Evolutionary conservation across 2,329 filamentous ascomycete species (phyloP), one percentile per base, ranked within the genome.

Genomic region (Botrytis byssoidea): DNA sequence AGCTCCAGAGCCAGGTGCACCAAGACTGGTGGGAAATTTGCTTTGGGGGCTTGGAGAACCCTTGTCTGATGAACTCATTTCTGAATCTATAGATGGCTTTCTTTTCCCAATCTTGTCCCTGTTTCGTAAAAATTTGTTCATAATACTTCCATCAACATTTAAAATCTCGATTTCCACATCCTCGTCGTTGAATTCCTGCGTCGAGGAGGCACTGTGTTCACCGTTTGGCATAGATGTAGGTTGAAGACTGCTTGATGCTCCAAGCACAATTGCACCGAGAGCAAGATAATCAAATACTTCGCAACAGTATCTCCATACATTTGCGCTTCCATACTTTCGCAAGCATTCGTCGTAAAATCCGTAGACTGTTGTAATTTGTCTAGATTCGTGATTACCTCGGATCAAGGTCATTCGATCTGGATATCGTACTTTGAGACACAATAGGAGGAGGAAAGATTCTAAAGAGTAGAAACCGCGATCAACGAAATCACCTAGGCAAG

Each of bases 231-330:
- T 83, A 78, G 71, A 81, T 77, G 75, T 86, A 83, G 74, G 83
- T 83, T 83, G 83, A 77, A 92, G 82, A 77, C 87, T 83, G 86
- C 91, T 85, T 83, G 93, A 86, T 84, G 96, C 94, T 77, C 96
- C 96, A n/a, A 97, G 89, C 10, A 99, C 97, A 80, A 99, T 91
- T 78, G 96, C 96, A 77, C 95, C 97, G 76, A 99, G 89, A 77
- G 96, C 95, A 96, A 99, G 90, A 82, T 98, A 98, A 84, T 99
- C 95, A 81, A 99, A 99, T 6, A 98, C 93, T 80, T 99, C 96
- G 84, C 95, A 98, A 85, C 95, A 99, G 81, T 98, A 95, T 72
- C 93, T 89, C 95, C 95, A 98, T 1, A 98, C 95, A 79, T 98
- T 98, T 55, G 95, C 95, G 81, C 92, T 97, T 75, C 95, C 95